Conservation (phyloP, 495 filamentous ascomycete species). For the Durotheca rogersii region DNA sequence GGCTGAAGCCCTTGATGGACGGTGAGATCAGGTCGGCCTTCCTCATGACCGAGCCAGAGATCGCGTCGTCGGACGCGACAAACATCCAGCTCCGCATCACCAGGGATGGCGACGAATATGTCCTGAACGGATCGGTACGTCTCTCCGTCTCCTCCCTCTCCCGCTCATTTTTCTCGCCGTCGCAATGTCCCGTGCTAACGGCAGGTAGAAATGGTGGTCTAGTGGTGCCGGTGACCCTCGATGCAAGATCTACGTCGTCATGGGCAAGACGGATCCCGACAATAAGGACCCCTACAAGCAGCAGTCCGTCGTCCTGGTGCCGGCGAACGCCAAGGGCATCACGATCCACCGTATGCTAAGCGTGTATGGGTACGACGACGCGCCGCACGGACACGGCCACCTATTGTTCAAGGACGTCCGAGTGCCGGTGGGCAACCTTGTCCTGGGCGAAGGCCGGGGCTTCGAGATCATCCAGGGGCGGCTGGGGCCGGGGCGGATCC, state of each 20-base stretch:
- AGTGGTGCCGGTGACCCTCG: conserved; percentile 88
- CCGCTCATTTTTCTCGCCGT: not conserved
- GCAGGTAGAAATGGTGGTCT: conserved; percentile 87
- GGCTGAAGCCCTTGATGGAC: conserved; percentile 80
- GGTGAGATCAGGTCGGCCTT: conserved; percentile 87
- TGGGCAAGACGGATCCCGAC: conserved; percentile 77
- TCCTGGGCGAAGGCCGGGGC: conserved; percentile 87
- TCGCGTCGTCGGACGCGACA: conserved; percentile 82
- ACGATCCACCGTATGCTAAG: conserved; percentile 81
- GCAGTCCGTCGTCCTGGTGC: conserved; percentile 87
- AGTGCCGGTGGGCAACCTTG: conserved; percentile 72
- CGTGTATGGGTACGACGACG: conserved; percentile 93
- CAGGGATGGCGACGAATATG: conserved; percentile 76
- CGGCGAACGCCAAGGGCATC: conserved; percentile 71
- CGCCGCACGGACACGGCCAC: conserved; percentile 90
- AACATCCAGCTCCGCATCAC: conserved; percentile 84
- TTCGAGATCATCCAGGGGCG: conserved; percentile 97
- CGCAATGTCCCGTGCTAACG: not conserved
- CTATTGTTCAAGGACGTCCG: conserved; percentile 84
- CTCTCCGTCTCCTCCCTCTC: not conserved
- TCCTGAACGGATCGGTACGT: conserved; percentile 79
- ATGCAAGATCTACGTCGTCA: conserved; percentile 86
- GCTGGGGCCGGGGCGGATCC: conserved; percentile 87
- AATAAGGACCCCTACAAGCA: conserved; percentile 77
- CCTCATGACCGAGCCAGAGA: conserved; percentile 88